Conservation (phyloP, 257 asterid genomes). For the Nicotiana sylvestris region DNA sequence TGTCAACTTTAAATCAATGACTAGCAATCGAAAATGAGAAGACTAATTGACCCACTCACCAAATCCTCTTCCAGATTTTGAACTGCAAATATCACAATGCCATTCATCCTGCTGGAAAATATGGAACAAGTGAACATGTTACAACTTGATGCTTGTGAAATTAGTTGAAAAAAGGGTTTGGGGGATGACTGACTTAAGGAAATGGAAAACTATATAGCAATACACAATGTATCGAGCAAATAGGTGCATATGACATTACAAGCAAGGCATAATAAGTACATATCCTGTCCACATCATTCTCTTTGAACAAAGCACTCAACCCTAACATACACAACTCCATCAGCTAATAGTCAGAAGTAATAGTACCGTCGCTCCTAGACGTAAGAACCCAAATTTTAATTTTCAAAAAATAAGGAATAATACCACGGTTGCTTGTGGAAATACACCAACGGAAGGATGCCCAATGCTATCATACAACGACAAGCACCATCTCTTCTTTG, state of each 20-base stretch:
- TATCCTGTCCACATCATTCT: neutral
- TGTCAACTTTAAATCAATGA: neutral
- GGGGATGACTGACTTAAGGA: neutral
- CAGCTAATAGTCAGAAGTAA: neutral
- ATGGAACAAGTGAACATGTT: neutral
- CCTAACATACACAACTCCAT: too few species aligned
- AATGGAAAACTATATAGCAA: neutral
- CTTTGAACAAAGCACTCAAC: neutral
- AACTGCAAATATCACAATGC: conserved; percentile 95
- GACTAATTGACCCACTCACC: conserved; percentile 48
- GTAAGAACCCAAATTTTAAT: neutral
- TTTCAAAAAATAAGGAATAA: neutral
- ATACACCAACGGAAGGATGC: conserved; percentile 86
- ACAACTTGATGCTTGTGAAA: conserved; percentile 13
- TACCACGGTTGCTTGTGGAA: conserved; percentile 97
- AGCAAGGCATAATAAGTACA: neutral
- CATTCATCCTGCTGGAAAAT: conserved; percentile 65
- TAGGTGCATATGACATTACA: neutral
- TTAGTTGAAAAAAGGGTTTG: neutral
- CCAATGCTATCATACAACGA: conserved; percentile 85
- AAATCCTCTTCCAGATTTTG: conserved; percentile 97
- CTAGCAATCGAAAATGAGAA: too few species aligned
- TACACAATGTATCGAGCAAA: neutral
- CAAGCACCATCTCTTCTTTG: conserved; percentile 97
- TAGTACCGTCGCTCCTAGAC: neutral